phyloP scores from a whole-genome alignment of 2,329 filamentous ascomycete species.

The Microsporum audouinii region DNA sequence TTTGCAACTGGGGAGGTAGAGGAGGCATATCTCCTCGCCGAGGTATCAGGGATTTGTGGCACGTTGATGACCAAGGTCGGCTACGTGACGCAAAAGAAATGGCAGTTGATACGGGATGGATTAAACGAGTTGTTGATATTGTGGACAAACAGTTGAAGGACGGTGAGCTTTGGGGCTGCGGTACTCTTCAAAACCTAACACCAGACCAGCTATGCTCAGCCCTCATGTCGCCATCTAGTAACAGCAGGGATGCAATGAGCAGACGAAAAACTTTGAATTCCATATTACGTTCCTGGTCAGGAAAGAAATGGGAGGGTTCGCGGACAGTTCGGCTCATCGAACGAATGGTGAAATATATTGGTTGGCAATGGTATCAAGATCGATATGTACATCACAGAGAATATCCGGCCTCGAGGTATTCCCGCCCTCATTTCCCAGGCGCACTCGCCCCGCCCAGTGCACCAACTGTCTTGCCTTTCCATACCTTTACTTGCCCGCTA shows the following conservation, averaged over 20 bases:
- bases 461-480: constrained; percentile 89
- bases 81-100: constrained; percentile 60
- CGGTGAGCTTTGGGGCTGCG: constrained; percentile 73
- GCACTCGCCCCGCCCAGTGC: constrained; percentile 69
- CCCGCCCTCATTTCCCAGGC: constrained; percentile 60
- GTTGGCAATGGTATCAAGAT: constrained; percentile 82
- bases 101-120: constrained; percentile 61
- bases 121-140: constrained; percentile 80
- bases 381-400: constrained; percentile 54
- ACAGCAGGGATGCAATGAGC: constrained; percentile 19
- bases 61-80: constrained; percentile 76
- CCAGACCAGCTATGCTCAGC: constrained; percentile 44
- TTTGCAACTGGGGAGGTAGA: constrained; percentile 85
- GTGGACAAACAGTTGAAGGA: constrained; percentile 79
- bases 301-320: constrained; percentile 76
- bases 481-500: constrained; percentile 91
- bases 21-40: constrained; percentile 69
- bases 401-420: constrained; percentile 50
- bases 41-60: constrained; percentile 76
- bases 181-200: constrained; percentile 49
- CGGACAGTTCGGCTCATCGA: constrained; percentile 74
- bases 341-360: constrained; percentile 63
- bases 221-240: constrained; percentile 28
- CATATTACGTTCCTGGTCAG: constrained; percentile 50
- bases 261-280: constrained; percentile 24